phyloP scores from a whole-genome alignment of 2,329 filamentous ascomycete genomes.

The Aspergillus ochraceus region DNA sequence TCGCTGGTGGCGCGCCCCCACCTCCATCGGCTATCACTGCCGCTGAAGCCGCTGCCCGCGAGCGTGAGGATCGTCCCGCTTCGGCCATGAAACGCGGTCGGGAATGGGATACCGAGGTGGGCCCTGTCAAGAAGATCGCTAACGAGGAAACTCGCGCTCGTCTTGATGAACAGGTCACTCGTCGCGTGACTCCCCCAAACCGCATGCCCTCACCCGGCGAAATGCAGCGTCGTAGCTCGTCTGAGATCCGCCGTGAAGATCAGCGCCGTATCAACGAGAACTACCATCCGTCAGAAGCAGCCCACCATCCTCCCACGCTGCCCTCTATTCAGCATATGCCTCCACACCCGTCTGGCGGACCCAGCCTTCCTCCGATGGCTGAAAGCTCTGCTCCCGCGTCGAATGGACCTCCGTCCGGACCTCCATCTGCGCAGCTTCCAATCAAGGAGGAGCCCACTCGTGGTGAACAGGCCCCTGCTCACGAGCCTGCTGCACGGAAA shows the following conservation, averaged over 20 bases:
- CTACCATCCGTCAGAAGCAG: slow-evolving; percentile 90
- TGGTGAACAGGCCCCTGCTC: slow-evolving; percentile 52
- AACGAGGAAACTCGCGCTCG: slow-evolving; percentile 86
- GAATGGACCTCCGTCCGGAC: slow-evolving; percentile 44
- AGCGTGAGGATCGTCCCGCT: slow-evolving; percentile 71
- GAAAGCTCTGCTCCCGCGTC: slow-evolving; percentile 42
- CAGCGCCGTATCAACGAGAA: slow-evolving; percentile 72
- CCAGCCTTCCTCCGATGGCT: slow-evolving; percentile 59
- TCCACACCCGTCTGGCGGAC: slow-evolving; percentile 47
- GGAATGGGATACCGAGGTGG: slow-evolving; percentile 87
- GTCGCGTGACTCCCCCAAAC: slow-evolving; percentile 63
- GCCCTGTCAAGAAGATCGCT: slow-evolving; percentile 73
- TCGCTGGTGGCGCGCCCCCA: slow-evolving; percentile 67
- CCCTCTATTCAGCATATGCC: slow-evolving; percentile 50
- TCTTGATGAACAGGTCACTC: slow-evolving; percentile 78
- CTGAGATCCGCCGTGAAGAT: slow-evolving; percentile 66
- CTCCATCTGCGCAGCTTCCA: slow-evolving; percentile 52
- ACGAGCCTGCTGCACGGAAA: slow-evolving; percentile 85
- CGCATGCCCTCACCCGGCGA: slow-evolving; percentile 66
- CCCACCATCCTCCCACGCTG: slow-evolving; percentile 73
- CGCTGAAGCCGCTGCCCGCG: slow-evolving; percentile 66
- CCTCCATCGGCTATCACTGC: slow-evolving; percentile 66
- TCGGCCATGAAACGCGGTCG: slow-evolving; percentile 81
- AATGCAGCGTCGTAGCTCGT: slow-evolving; percentile 74
- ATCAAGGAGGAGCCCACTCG: slow-evolving; percentile 56